Evolutionary conservation across 2,329 filamentous ascomycete genomes (phyloP).

Genomic region (Colletotrichum sublineola): DNA sequence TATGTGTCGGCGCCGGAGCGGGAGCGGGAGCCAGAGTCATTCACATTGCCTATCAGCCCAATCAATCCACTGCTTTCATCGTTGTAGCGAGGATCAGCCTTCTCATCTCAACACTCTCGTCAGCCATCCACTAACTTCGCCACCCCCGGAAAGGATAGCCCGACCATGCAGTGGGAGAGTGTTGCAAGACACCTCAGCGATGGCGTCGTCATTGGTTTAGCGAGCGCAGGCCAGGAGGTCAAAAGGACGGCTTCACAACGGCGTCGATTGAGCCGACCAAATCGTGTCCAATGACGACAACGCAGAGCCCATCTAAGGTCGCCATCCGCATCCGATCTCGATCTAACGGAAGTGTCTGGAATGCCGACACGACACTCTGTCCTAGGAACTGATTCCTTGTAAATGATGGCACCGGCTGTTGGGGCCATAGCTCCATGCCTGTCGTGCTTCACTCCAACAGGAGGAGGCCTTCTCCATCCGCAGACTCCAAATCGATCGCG

Average conservation of each 20-base stretch:
- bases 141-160: not conserved
- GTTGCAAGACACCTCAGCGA: not conserved
- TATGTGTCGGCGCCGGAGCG: slow-evolving; percentile 3
- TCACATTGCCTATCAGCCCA: slow-evolving; percentile 18
- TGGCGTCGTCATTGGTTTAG: slow-evolving; percentile 1
- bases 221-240: not conserved
- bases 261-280: slow-evolving; percentile 1
- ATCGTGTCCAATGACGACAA: not conserved
- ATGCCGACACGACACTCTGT: slow-evolving; percentile 26
- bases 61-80: not conserved
- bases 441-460: not conserved
- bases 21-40: slow-evolving; percentile 28
- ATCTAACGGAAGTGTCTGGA: slow-evolving; percentile 32
- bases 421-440: not conserved
- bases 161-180: not conserved
- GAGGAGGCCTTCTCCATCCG: not conserved
- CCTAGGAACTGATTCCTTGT: not conserved
- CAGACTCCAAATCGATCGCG: slow-evolving; percentile 4
- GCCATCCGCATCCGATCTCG: slow-evolving; percentile 23
- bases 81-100: not conserved
- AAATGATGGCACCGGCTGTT: slow-evolving; percentile 10
- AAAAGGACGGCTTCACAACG: not conserved
- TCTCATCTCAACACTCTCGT: not conserved
- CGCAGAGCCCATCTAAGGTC: not conserved
- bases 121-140: not conserved